Evolutionary conservation across 495 filamentous ascomycete genomes (phyloP).

Genomic region (Bathelium albidoporum): DNA sequence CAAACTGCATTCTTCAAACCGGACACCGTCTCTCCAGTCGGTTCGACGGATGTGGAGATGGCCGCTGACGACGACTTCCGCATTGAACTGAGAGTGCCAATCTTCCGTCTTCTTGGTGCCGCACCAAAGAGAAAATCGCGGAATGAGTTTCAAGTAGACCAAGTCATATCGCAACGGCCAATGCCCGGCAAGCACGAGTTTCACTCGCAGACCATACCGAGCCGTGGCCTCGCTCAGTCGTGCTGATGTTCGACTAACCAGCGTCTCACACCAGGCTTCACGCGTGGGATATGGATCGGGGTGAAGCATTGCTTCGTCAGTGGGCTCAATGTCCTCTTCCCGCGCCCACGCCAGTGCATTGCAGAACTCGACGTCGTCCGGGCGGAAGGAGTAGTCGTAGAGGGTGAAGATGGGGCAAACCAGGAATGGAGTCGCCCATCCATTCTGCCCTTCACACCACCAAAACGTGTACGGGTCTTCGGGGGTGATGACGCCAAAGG

Average conservation of each 20-base stretch:
- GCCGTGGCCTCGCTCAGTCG: conserved; percentile 21
- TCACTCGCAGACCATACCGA: conserved; percentile 11
- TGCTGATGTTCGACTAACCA: conserved; percentile 21
- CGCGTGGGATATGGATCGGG: conserved; percentile 27
- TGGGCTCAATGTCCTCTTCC: conserved; percentile 30
- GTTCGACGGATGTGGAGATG: conserved; percentile 33
- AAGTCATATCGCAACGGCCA: conserved; percentile 34
- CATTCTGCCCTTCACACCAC: conserved; percentile 28
- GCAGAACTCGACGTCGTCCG: conserved; percentile 24
- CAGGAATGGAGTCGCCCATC: conserved; percentile 17
- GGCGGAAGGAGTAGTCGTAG: conserved; percentile 34
- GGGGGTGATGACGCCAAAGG: conserved; percentile 29
- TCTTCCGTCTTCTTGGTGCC: conserved; percentile 32
- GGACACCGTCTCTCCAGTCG: conserved; percentile 30
- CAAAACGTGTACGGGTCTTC: conserved; percentile 31
- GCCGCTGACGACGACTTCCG: conserved; percentile 32
- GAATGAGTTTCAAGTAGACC: conserved; percentile 27
- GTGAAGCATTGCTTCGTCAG: conserved; percentile 30
- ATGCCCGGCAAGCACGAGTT: conserved; percentile 29
- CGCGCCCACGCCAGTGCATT: conserved; percentile 29
- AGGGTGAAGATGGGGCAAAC: conserved; percentile 34
- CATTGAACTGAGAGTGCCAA: conserved; percentile 31
- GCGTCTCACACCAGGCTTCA: conserved; percentile 28
- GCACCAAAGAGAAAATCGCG: conserved; percentile 31
- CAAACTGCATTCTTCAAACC: conserved; percentile 31